phyloP scores from a whole-genome alignment of 179 eudicot genomes.

The Monotropa hypopitys region DNA sequence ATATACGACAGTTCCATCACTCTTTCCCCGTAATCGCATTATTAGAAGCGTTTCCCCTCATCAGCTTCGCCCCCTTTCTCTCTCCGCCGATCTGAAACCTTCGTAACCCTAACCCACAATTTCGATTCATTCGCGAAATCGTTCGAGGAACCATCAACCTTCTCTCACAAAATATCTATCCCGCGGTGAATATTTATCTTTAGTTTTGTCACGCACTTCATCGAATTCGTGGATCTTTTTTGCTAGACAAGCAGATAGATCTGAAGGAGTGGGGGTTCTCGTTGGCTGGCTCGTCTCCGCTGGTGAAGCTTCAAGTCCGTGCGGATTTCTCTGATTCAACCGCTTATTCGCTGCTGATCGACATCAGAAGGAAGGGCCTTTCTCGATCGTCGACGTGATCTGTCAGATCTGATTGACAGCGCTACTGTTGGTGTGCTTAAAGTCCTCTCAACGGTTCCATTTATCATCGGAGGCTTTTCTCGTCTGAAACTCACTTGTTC shows the following conservation, averaged over 20 bases:
- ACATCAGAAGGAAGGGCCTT: constrained; percentile 8
- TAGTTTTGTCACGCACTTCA: not conserved
- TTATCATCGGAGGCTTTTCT: not conserved
- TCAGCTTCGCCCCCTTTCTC: not conserved
- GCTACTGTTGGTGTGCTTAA: not conserved
- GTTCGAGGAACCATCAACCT: not conserved
- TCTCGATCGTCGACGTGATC: not conserved
- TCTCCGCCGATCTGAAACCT: not conserved
- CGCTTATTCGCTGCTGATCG: not conserved
- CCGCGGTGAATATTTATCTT: not conserved
- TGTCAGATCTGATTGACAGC: constrained; percentile 1
- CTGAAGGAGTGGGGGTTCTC: constrained; percentile 2
- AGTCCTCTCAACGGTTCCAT: not conserved
- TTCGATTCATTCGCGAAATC: not conserved
- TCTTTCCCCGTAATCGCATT: too few relatives aligned
- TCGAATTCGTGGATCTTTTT: not conserved
- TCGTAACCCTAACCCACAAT: not conserved
- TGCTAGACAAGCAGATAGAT: not conserved
- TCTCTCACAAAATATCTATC: not conserved
- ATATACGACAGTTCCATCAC: too few relatives aligned
- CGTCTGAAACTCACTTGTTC: not conserved
- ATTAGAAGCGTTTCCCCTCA: not conserved
- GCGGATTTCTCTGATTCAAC: not conserved
- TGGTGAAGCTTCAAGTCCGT: constrained; percentile 6
- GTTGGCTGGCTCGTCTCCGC: not conserved